Evolutionary conservation across 1,284 basidiomycete species (phyloP).

Genomic region (Leccinum huronense): DNA sequence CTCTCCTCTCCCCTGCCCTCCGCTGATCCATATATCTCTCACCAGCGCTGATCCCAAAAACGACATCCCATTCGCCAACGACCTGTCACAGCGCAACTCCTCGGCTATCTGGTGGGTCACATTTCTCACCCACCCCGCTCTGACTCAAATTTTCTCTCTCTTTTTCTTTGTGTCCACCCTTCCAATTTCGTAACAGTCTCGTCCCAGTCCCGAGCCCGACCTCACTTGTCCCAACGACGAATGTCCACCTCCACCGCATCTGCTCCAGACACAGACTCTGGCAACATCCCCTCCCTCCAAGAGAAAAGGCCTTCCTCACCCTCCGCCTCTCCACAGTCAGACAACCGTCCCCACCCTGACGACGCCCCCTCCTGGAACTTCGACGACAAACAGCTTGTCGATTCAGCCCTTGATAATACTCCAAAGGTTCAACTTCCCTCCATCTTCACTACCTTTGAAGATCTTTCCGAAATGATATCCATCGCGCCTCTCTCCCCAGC

Average conservation of each 20-base stretch:
- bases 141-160: conserved; percentile 21
- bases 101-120: conserved; percentile 49
- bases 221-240: conserved; percentile 51
- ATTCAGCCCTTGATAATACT: conserved; percentile 40
- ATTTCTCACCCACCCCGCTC: conserved; percentile 21
- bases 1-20: conserved; percentile 1
- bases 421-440: conserved; percentile 67
- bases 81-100: conserved; percentile 49
- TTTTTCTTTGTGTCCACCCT: conserved; percentile 15
- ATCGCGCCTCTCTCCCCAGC: conserved; percentile 63
- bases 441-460: conserved; percentile 66
- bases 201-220: conserved; percentile 40
- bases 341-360: conserved; percentile 40
- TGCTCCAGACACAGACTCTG: conserved; percentile 58
- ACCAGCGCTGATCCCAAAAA: conserved; percentile 41
- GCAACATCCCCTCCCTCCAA: conserved; percentile 52
- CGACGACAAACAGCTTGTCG: conserved; percentile 36
- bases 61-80: conserved; percentile 40
- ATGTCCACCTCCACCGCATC: conserved; percentile 63
- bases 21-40: conserved; percentile 17
- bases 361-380: conserved; percentile 40
- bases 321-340: conserved; percentile 49
- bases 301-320: conserved; percentile 60
- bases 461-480: conserved; percentile 53
- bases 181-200: conserved; percentile 19